Evolutionary conservation across 805 yeast species (phyloP), one percentile per base, ranked within the genome.

Genomic region (Torulaspora indica): DNA sequence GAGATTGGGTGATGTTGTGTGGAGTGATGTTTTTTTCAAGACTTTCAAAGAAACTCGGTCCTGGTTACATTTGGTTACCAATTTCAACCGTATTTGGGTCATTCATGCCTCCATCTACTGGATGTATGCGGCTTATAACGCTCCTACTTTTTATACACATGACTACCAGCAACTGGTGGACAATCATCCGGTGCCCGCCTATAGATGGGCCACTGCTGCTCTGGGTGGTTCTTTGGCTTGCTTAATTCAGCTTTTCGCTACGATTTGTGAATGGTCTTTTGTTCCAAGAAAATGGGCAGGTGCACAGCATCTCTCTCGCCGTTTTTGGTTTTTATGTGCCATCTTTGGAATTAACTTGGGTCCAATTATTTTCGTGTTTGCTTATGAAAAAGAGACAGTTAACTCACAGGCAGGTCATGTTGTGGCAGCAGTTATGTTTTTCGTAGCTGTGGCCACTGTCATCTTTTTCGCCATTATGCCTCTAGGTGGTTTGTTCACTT

Each of bases 271-370:
- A 71, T 91, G 96, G 96, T 73, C 81, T 64, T 93, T 89, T 60
- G 98, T 93, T 49, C 98, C 98, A 55, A 83, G 98, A 71, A 79
- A 83, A 57, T 93, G 98, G 98, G 95, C 98, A 28, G 98, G 99
- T 70, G 97, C 98, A 67, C 98, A 91, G 72, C 96, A 86, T 67
- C 77, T 93, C 63, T 72, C 88, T 30, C 87, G 96, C 71, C 83
- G 98, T 66, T 74, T 93, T 58, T 63, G 82, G 74, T 84, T 90
- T 64, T 69, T 91, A 64, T 54, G 82, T 43, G 53, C 78, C 41
- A 78, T 89, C 54, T 73, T 89, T 45, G 74, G 72, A 42, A 58
- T 82, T 51, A 93, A 91, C 69, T 73, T 91, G 62, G 95, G 82
- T 55, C 95, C 98, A 30, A 79, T 87, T 25, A 79, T 87, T 44